phyloP scores from a whole-genome alignment of 2,329 filamentous ascomycete species.

The Coniochaeta ligniaria region DNA sequence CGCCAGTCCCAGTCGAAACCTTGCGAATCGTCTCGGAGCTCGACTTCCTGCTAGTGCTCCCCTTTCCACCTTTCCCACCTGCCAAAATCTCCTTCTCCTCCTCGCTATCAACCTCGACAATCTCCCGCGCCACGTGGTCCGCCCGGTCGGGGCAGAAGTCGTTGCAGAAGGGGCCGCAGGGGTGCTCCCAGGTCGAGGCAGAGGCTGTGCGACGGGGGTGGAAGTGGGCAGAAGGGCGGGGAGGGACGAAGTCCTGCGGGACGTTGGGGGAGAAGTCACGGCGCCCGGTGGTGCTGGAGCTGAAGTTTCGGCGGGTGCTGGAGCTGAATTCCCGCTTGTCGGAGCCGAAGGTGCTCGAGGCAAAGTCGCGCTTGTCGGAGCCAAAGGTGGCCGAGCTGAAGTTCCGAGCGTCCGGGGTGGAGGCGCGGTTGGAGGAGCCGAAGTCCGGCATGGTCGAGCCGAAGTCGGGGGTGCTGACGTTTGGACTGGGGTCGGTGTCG shows the following conservation, averaged over 20 bases:
- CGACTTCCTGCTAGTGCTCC: background rate
- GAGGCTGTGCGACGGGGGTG: background rate
- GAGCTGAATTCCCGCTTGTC: background rate
- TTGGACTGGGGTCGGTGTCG: background rate
- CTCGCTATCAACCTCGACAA: background rate
- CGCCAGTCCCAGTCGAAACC: background rate
- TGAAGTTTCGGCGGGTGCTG: background rate
- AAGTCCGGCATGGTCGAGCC: background rate
- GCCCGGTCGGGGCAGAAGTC: background rate
- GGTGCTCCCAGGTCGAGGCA: background rate
- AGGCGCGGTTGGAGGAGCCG: background rate
- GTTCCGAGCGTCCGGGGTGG: background rate
- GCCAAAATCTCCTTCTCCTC: background rate
- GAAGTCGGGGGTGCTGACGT: background rate
- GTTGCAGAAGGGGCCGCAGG: background rate
- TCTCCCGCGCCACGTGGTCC: background rate
- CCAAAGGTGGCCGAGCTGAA: background rate
- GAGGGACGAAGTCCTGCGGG: background rate
- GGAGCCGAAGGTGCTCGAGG: background rate
- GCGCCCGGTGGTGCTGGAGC: background rate
- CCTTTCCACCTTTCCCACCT: background rate
- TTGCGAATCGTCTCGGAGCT: background rate
- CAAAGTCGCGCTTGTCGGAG: background rate
- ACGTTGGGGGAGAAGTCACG: background rate
- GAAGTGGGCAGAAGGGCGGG: background rate